Evolutionary conservation across 2,329 filamentous ascomycete species (phyloP).

Genomic region (Diaporthe ampelina): DNA sequence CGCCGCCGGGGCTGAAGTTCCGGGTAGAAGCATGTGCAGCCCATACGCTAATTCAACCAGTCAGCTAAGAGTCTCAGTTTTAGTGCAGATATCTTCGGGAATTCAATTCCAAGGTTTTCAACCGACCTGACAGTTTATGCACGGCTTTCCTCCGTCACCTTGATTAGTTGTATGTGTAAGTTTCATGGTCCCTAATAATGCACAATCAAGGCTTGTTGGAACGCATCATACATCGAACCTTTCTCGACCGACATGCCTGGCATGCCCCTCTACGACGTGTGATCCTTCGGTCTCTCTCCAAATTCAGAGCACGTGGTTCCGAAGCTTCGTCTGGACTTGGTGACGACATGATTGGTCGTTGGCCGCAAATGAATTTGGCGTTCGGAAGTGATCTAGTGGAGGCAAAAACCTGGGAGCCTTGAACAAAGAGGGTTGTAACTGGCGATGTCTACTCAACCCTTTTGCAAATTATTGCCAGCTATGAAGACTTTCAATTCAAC

Average conservation of each 20-base stretch:
- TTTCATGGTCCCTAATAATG: not conserved
- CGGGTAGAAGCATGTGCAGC: not conserved
- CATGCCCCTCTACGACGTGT: not conserved
- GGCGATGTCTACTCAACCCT: not conserved
- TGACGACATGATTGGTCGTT: not conserved
- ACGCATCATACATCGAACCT: not conserved
- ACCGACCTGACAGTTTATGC: not conserved
- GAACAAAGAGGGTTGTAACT: not conserved
- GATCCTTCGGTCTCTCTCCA: not conserved
- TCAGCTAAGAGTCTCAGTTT: not conserved
- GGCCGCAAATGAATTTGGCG: not conserved
- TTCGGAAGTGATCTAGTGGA: not conserved
- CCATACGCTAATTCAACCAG: not conserved
- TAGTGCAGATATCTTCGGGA: not conserved
- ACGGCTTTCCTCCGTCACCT: slow-evolving; percentile 1
- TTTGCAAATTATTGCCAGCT: not conserved
- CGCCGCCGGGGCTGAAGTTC: not conserved
- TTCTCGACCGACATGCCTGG: not conserved
- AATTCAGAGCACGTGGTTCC: not conserved
- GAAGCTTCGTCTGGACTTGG: not conserved
- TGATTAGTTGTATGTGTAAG: not conserved
- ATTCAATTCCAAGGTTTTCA: not conserved
- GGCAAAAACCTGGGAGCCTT: not conserved
- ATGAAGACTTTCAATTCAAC: not conserved
- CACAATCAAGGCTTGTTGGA: not conserved